Evolutionary conservation across 768 basidiomycete species (phyloP), one percentile per base, ranked within the genome.

Genomic region (Mycena chlorophos): DNA sequence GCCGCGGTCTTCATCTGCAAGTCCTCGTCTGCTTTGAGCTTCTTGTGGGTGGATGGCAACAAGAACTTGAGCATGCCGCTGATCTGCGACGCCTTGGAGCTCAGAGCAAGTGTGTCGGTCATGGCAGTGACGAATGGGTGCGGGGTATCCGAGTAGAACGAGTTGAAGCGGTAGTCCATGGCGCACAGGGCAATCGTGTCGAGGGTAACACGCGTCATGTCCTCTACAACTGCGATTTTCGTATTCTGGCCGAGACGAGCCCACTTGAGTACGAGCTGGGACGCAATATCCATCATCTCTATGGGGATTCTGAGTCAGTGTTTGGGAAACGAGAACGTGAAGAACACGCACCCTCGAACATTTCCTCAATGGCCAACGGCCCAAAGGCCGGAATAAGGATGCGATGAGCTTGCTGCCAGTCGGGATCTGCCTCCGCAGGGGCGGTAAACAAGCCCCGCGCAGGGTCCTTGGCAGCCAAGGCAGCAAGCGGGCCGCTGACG

Each of bases 101-200:
- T 69, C 46, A 65, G 75, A 16, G 62, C 54, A 20, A 81, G 71
- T 57, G 73, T 75, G 56, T 76, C 69, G 4, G 48, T 63, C 76
- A 79, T 77, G 10, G 75, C 69, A 25, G 68, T 60, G 19, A 70
- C 69, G 56, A 78, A 79, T 1, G 73, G 68, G 16, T 70, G 70
- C 20, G 63, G 67, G 20, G 60, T 64, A 25, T 74, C 72, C 4
- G 63, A 66, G 52, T 79, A 78, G 63, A 77, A 79, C 2, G 77
- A 77, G 60, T 81, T 79, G 52, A 80, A 62, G 12, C 78, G 76
- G 20, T 76, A 70, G 12, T 65, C 69, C 74, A 78, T 77, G n/a
- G 77, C 67, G 54, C 75, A 78, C 16, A 75, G 65, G 1, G 76
- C 71, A 45, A 80, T 71, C 1, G 79, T 78, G 55, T 80, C 79